Evolutionary conservation across 2,329 filamentous ascomycete species (phyloP).

Genomic region (Colletotrichum caudatum): DNA sequence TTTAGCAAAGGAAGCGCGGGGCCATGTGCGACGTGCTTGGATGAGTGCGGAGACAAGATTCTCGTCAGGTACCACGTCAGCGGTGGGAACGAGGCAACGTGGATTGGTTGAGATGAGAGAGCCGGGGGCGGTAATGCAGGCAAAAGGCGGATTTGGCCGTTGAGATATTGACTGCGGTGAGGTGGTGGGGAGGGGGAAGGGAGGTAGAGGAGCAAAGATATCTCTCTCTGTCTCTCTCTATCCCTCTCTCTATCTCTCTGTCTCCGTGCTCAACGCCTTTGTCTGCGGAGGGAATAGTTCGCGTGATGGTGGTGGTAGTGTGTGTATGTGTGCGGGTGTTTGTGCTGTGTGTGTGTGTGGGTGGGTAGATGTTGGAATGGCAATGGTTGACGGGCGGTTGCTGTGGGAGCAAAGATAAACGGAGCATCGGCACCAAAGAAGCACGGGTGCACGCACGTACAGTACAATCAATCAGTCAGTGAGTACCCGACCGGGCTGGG

Average conservation of each 20-base stretch:
- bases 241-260: background rate
- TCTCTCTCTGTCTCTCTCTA: slow-evolving; percentile 14
- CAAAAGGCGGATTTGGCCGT: background rate
- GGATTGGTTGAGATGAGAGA: slow-evolving; percentile 14
- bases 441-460: background rate
- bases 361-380: slow-evolving; percentile 23
- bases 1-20: slow-evolving; percentile 4
- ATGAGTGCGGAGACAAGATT: slow-evolving; percentile 21
- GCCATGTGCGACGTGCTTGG: slow-evolving; percentile 12
- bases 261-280: slow-evolving; percentile 31
- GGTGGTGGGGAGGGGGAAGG: slow-evolving; percentile 9
- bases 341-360: slow-evolving; percentile 7
- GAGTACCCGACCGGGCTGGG: background rate
- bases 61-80: slow-evolving; percentile 40
- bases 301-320: background rate
- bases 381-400: slow-evolving; percentile 41
- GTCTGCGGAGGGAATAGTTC: slow-evolving; percentile 17
- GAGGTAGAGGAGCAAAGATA: slow-evolving; percentile 30
- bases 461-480: background rate
- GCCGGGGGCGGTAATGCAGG: slow-evolving; percentile 15
- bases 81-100: slow-evolving; percentile 26
- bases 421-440: background rate
- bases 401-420: slow-evolving; percentile 41
- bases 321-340: background rate
- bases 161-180: slow-evolving; percentile 10